Conservation (phyloP, 1,139 yeast genomes). For the Spencermartinsiella ligniputridi region DNA sequence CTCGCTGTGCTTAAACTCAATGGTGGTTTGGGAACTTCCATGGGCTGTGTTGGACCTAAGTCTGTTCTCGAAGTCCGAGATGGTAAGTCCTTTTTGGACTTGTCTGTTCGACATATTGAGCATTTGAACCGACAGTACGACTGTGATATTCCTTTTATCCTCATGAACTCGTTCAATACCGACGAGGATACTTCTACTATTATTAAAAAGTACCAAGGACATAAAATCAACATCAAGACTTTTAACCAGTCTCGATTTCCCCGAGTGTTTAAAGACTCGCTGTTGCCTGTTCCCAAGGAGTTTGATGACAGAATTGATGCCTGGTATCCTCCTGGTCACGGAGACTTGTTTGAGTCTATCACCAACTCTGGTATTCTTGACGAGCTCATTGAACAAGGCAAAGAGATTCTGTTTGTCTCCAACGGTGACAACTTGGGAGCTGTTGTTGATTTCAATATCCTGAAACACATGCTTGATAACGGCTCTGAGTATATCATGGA, state of each 20-base stretch:
- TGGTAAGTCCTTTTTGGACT: slow-evolving; percentile 93
- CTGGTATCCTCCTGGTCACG: slow-evolving; percentile 99
- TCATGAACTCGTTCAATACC: slow-evolving; percentile 98
- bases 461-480: slow-evolving; percentile 89
- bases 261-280: slow-evolving; percentile 88
- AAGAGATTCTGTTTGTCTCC: slow-evolving; percentile 91
- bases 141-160: slow-evolving; percentile 89
- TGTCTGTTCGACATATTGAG: slow-evolving; percentile 95
- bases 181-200: slow-evolving; percentile 93
- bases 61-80: slow-evolving; percentile 97
- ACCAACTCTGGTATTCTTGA: slow-evolving; percentile 91
- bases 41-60: slow-evolving; percentile 99
- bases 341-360: slow-evolving; percentile 90
- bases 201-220: slow-evolving; percentile 95
- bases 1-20: slow-evolving; percentile 93
- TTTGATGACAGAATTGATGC: slow-evolving; percentile 70
- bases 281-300: slow-evolving; percentile 85
- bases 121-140: slow-evolving; percentile 86
- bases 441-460: slow-evolving; percentile 86
- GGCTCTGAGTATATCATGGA: slow-evolving; percentile 96
- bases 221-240: slow-evolving; percentile 90
- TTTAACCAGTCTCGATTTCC: slow-evolving; percentile 98
- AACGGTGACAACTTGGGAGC: slow-evolving; percentile 99
- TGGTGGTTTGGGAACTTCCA: slow-evolving; percentile 98
- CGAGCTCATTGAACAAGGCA: slow-evolving; percentile 84